Conservation (phyloP, 2,329 filamentous ascomycete genomes). For the Neofusicoccum parvum region DNA sequence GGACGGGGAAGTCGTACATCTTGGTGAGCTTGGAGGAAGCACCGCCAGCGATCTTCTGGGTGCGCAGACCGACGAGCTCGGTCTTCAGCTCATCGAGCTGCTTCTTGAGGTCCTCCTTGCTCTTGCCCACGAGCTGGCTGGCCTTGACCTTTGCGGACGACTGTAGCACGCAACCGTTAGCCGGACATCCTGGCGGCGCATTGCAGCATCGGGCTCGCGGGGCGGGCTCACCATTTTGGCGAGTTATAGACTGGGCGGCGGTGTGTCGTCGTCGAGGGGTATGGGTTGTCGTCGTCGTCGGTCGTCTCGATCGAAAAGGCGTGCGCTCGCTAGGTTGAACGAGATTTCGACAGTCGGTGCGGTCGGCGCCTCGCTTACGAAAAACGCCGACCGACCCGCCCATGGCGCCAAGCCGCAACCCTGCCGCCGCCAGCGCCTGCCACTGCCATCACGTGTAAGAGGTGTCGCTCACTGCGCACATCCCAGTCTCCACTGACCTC, state of each 20-base stretch:
- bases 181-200: slow-evolving; percentile 24
- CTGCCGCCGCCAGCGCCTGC: background rate
- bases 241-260: slow-evolving; percentile 30
- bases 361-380: slow-evolving; percentile 19
- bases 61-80: slow-evolving; percentile 93
- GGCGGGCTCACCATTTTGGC: slow-evolving; percentile 37
- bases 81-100: slow-evolving; percentile 94
- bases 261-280: slow-evolving; percentile 20
- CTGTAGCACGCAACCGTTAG: slow-evolving; percentile 43
- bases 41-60: slow-evolving; percentile 95
- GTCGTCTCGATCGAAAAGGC: slow-evolving; percentile 20
- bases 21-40: slow-evolving; percentile 94
- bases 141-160: slow-evolving; percentile 84
- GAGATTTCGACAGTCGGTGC: slow-evolving; percentile 19
- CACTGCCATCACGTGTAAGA: slow-evolving; percentile 22
- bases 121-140: slow-evolving; percentile 96
- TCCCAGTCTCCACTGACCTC: slow-evolving; percentile 14
- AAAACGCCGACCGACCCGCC: slow-evolving; percentile 7
- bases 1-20: slow-evolving; percentile 68
- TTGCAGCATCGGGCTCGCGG: slow-evolving; percentile 12
- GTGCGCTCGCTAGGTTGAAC: slow-evolving; percentile 6
- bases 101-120: slow-evolving; percentile 97
- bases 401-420: background rate
- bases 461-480: background rate
- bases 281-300: slow-evolving; percentile 24